Base-by-base conservation (phyloP, 2,329 filamentous ascomycete genomes). In the Camillea tinctor region DNA sequence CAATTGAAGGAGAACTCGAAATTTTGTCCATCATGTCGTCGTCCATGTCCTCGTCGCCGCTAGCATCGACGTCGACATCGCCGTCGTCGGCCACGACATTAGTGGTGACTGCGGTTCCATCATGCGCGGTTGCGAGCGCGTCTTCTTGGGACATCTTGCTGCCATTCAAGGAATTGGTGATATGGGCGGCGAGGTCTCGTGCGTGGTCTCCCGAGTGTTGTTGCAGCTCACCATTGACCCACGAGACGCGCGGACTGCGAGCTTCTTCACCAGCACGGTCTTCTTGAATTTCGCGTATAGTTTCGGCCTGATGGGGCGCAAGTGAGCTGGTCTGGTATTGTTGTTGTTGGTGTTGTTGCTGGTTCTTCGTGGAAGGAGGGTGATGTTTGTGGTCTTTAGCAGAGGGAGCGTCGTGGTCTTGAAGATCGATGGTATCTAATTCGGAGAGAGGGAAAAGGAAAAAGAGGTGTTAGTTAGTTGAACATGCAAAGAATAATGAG, bases 21-120 rank as follows among this genome's bases (percentile, higher is more conserved):
- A 99, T 97, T 77, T 95, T 95, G 80, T 98, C 95, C 90, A 96
- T 92, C 88, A 97, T 88, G 76, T 98, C 94, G 77, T 97, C 83
- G 72, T 96, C 93, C 74, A 93, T 79, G 69, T 91, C 85, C 68
- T 91, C 90, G 62, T 91, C 90, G 69, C 89, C 88, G 54, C 86
- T 87, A 66, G 86, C 85, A 68, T 89, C 84, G 70, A 86, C 77
- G 64, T 91, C 88, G 53, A 83, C 86, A 64, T 90, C 88, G 67
- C 85, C 82, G 53, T 83, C 86, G 64, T 90, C 88, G 67, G 85
- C 82, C 59, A 65, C 64, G n/a, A 70, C 76, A 50, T 80, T 73
- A 40, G 70, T 79, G 54, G 79, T 77, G 64, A 77, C 66, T 64
- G 82, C 66, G 64, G 82, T 84, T 62, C 84, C 86, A 75, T 88